These are phyloP conservation scores for Agroathelia rolfsii DNA, from an alignment of 1,284 basidiomycete species.

Conservation along the genomic window DNA sequence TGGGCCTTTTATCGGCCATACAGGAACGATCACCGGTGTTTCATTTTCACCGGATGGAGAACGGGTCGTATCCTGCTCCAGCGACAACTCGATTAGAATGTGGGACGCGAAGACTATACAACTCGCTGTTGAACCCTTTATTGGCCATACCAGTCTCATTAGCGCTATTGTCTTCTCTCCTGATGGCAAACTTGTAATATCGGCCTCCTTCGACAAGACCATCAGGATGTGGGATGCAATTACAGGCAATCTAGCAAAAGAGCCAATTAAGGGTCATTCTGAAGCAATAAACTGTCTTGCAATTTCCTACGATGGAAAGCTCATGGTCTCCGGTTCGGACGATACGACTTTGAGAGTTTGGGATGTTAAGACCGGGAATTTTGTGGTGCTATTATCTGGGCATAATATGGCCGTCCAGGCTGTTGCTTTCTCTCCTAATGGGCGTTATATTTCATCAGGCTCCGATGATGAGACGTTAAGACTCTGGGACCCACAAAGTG, in stretches of 20 bases:
- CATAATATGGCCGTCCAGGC: background rate
- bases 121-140: background rate
- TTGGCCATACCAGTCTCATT: slow-evolving; percentile 4
- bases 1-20: slow-evolving; percentile 61
- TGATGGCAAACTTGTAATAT: slow-evolving; percentile 5
- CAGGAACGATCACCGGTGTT: slow-evolving; percentile 98
- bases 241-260: slow-evolving; percentile 2
- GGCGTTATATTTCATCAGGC: background rate
- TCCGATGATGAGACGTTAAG: slow-evolving; percentile 4
- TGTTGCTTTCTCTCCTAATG: slow-evolving; percentile 8
- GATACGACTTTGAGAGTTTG: slow-evolving; percentile 5
- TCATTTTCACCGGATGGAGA: slow-evolving; percentile 95
- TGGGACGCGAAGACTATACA: slow-evolving; percentile 6
- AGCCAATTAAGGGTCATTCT: slow-evolving; percentile 5
- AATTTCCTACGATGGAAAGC: slow-evolving; percentile 4
- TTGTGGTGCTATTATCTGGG: background rate
- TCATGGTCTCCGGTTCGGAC: slow-evolving; percentile 5
- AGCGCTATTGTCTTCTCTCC: slow-evolving; percentile 8
- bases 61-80: slow-evolving; percentile 4
- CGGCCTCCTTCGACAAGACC: slow-evolving; percentile 6
- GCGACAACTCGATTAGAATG: slow-evolving; percentile 8
- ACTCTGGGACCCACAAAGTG: no score
- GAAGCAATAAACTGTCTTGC: slow-evolving; percentile 4
- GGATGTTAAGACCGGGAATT: slow-evolving; percentile 4
- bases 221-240: slow-evolving; percentile 9